Evolutionary conservation across 2,329 filamentous ascomycete genomes (phyloP), one percentile per base, ranked within the genome.

Genomic region (Pleurostoma richardsiae): DNA sequence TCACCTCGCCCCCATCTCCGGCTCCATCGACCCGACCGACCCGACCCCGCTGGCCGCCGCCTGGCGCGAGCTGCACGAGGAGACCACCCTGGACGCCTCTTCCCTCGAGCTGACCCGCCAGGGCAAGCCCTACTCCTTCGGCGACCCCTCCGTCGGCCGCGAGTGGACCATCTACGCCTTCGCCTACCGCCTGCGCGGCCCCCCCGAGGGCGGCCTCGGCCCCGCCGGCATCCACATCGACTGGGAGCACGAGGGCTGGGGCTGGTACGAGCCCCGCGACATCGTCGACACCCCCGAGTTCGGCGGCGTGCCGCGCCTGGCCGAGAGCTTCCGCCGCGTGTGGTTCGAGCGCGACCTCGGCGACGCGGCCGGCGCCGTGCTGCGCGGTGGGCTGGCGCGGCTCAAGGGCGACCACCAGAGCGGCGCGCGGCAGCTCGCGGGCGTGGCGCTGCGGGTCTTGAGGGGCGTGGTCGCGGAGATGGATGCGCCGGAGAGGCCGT

Each of bases 121-220:
- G 28, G 83, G 82, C 2, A 81, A 81, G 49, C 72, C 76, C 3
- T 86, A 79, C 54, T 66, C 68, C 2, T 83, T 86, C 50, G 54
- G 57, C 4, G 82, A 86, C 53, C 56, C 68, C 4, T 65, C 66
- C 0, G 62, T 83, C 10, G 68, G 72, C 26, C 74, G 79, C 28
- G 68, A 77, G 56, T 86, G 83, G 82, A 80, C 70, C 5, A 72
- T 86, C 42, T 70, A 83, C 49, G 80, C 83, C 0, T 86, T 86
- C 53, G 76, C 72, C 0, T 86, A 79, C 58, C 62, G 70, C 6
- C 65, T 85, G 29, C 74, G 66, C 42, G 53, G 66, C 6, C 51
- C 59, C 5, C 44, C 54, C 0, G 63, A 69, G 31, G 67, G 66
- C 26, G 64, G 62, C 2, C 54, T 52, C 29, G 68, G 66, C 3